Conservation (phyloP, 75 land plant genomes). For the Pinus tabuliformis region DNA sequence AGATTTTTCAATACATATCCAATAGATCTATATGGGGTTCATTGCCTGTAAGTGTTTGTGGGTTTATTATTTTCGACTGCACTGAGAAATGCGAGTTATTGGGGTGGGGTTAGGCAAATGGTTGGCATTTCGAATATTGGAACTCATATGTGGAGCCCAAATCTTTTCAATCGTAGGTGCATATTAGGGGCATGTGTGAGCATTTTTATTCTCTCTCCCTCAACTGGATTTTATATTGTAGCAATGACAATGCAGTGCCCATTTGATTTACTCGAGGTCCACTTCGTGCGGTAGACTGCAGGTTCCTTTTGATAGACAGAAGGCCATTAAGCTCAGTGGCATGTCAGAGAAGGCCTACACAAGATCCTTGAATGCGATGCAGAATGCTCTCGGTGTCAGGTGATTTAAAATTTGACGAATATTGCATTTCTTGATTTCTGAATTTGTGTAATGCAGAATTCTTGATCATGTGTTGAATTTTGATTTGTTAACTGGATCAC, state of each 20-base stretch:
- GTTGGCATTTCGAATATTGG: too few relatives aligned
- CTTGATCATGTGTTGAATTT: conserved; percentile 1
- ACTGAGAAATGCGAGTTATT: too few relatives aligned
- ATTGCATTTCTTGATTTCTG: neutral
- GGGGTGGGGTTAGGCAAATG: too few relatives aligned
- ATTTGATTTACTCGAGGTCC: neutral
- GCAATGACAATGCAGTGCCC: neutral
- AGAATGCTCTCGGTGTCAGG: conserved; percentile 85
- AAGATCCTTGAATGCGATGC: conserved; percentile 74
- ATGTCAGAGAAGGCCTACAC: conserved; percentile 94
- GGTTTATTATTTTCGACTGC: too few relatives aligned
- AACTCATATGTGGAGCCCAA: too few relatives aligned
- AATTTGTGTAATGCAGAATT: neutral
- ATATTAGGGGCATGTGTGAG: too few relatives aligned
- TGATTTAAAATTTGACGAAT: conserved; percentile 11
- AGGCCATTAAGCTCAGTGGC: conserved; percentile 73
- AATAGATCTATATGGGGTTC: too few relatives aligned
- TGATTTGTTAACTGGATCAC: conserved; percentile 12
- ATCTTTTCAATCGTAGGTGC: too few relatives aligned
- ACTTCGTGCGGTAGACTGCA: conserved; percentile 33
- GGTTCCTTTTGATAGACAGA: conserved; percentile 61
- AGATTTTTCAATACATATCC: too few relatives aligned
- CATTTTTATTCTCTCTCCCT: too few relatives aligned
- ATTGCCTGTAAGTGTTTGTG: too few relatives aligned
- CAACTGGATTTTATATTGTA: neutral